These are phyloP conservation scores for Paramecium octaurelia DNA, from an alignment of 73 alveolate species.

Conservation along the genomic window DNA sequence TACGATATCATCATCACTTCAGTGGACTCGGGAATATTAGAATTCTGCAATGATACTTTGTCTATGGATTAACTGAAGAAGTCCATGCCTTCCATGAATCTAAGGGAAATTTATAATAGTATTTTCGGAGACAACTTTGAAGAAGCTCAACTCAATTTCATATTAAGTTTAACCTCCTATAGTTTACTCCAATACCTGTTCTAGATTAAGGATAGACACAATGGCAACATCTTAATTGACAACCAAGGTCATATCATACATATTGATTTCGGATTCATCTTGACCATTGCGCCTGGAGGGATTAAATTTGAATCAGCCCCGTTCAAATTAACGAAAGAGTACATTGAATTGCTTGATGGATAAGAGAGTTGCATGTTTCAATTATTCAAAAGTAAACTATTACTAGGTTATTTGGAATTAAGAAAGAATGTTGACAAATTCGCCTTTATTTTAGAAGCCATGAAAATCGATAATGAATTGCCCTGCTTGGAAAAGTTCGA, in stretches of 20 bases:
- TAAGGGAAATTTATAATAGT: constrained; percentile 69
- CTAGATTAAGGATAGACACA: constrained; percentile 97
- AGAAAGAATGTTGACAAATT: constrained; percentile 4
- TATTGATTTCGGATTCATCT: constrained; percentile 98
- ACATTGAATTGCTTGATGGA: constrained; percentile 44
- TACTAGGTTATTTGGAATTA: constrained; percentile 14
- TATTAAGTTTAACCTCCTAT: constrained; percentile 29
- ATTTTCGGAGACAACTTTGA: constrained; percentile 68
- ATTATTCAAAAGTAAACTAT: background rate
- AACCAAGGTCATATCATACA: constrained; percentile 97
- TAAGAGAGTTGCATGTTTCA: constrained; percentile 28
- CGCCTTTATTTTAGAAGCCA: background rate
- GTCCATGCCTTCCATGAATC: constrained; percentile 64
- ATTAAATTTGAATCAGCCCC: constrained; percentile 95
- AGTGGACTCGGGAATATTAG: constrained; percentile 84
- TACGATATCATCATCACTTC: constrained; percentile 85
- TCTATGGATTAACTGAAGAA: constrained; percentile 81
- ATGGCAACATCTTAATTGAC: constrained; percentile 97
- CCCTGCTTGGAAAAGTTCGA: constrained; percentile 58
- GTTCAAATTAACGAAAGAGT: constrained; percentile 89
- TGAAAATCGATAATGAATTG: constrained; percentile 41
- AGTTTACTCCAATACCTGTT: constrained; percentile 86
- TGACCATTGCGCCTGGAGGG: constrained; percentile 95
- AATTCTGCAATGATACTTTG: constrained; percentile 77
- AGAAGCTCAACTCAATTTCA: constrained; percentile 49